A percentile compares a stretch with the other conserved stretches of the same genome.
Conservation (phyloP, 148 eudicot species). For the Rhododendron griersonianum region DNA sequence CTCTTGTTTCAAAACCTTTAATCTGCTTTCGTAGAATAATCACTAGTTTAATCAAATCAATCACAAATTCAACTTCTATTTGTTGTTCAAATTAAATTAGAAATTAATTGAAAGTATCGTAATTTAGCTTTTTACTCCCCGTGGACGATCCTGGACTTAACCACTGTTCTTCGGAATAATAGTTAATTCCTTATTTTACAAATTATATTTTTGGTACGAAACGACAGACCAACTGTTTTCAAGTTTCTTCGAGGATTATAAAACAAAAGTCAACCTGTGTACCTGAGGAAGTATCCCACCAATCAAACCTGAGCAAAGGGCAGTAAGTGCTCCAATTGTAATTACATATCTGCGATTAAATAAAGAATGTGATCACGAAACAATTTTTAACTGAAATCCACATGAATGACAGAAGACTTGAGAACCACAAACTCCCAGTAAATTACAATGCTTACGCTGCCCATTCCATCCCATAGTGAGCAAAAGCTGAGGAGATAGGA, state of each 20-base stretch:
- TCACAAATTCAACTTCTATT: too few species aligned
- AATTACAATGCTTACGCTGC: conserved; percentile 46
- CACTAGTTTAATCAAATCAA: too few species aligned
- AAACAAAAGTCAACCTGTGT: not conserved
- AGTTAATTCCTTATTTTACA: too few species aligned
- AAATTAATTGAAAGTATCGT: too few species aligned
- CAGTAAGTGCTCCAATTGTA: conserved; percentile 56
- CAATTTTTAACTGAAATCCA: conserved; percentile 1
- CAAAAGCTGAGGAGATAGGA: conserved; percentile 68
- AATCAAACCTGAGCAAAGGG: conserved; percentile 63
- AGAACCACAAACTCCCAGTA: not conserved
- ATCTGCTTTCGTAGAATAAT: too few species aligned
- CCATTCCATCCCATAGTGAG: conserved; percentile 64
- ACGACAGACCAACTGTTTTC: too few species aligned
- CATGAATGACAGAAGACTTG: not conserved
- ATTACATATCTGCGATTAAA: conserved; percentile 44
- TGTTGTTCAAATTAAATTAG: too few species aligned
- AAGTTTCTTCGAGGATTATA: not conserved
- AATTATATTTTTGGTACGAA: too few species aligned
- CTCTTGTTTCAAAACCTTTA: too few species aligned
- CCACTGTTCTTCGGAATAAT: too few species aligned
- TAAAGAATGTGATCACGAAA: not conserved
- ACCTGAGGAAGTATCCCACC: conserved; percentile 79
- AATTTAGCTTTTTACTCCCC: too few species aligned
- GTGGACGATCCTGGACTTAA: too few species aligned